Evolutionary conservation across 2,329 filamentous ascomycete genomes (phyloP), one percentile per base, ranked within the genome.

Genomic region (Fusarium newnesense): DNA sequence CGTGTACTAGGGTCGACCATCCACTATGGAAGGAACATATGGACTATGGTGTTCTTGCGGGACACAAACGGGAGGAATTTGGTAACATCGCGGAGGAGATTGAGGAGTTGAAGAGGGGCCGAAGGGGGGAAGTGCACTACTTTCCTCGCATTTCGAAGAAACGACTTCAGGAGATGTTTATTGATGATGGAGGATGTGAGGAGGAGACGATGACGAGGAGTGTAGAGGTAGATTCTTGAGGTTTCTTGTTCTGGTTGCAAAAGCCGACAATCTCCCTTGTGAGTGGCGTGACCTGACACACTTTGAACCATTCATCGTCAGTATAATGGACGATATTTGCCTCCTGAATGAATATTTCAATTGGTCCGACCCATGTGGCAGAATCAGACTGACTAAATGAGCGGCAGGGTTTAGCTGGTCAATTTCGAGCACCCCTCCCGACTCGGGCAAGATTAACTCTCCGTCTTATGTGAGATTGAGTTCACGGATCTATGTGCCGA

Each of bases 121-220:
- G 13, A 4, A 1, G 7, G 13, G 10, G 7, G 13, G 13, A 8
- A 2, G 24, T 11, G 5, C 4, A 53, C 13, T 37, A 28, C 32
- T 53, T 36, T 5, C 34, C 49, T 16, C 9, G 15, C 4, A 28
- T 37, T 26, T 36, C 49, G 12, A 21, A 16, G 13, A 26, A 12
- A 4, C 21, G 7, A 13, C 49, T 53, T 6, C 18, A 24, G 9
- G n/a, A 53, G 9, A 53, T 36, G 3, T 26, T 53, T 2, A 16
- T 37, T 21, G 18, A 37, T 12, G 34, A 21, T 9, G n/a, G 9
- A 26, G 49, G 21, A 2, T 12, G 16, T 50, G 4, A 24, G 16
- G 47, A 7, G 16, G 12, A n/a, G 11, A 34, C 3, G 16, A 5
- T 50, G 16, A 19, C 2, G 7, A 12, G 21, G 10, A 6, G 4